Percentiles rank a stretch among this genome's conserved stretches.
These are phyloP conservation scores for Beauveria caledonica DNA, from an alignment of 2,329 filamentous ascomycete genomes.

Conservation along the genomic window DNA sequence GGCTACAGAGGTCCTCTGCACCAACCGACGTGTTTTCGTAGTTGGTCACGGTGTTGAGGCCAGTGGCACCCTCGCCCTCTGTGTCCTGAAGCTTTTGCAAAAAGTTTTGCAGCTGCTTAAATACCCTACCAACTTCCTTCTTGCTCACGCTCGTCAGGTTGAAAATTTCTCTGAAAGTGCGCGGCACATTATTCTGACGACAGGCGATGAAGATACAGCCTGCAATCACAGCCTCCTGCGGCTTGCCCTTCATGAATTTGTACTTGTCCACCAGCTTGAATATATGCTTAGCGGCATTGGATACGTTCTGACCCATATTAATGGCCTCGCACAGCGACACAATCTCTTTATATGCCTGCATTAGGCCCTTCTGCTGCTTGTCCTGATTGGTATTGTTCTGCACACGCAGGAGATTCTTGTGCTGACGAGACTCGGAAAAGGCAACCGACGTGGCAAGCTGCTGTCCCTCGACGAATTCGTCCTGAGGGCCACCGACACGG, in stretches of 20 bases:
- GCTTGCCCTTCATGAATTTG: constrained; percentile 91
- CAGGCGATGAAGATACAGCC: constrained; percentile 97
- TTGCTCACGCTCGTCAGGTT: constrained; percentile 88
- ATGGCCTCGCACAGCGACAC: constrained; percentile 79
- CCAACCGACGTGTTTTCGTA: constrained; percentile 74
- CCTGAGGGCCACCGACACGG: constrained; percentile 91
- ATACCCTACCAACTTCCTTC: constrained; percentile 94
- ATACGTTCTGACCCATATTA: constrained; percentile 69
- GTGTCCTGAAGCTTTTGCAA: constrained; percentile 63
- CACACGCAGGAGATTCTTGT: constrained; percentile 69
- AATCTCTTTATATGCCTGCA: constrained; percentile 85
- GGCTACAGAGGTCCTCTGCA: constrained; percentile 75
- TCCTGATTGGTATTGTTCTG: constrained; percentile 81
- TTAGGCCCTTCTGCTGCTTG: constrained; percentile 72
- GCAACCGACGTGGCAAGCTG: constrained; percentile 85
- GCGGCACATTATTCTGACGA: constrained; percentile 75
- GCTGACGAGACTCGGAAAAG: constrained; percentile 64
- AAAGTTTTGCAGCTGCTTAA: constrained; percentile 88
- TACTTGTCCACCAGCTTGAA: constrained; percentile 92
- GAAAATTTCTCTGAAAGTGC: constrained; percentile 92
- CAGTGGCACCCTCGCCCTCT: constrained; percentile 37
- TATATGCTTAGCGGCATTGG: constrained; percentile 86
- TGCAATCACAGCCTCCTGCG: constrained; percentile 86
- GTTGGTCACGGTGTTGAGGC: constrained; percentile 51
- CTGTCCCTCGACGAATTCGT: constrained; percentile 81